Conservation (phyloP, 176 grass and related monocot species). For the Eremochloa ophiuroides region DNA sequence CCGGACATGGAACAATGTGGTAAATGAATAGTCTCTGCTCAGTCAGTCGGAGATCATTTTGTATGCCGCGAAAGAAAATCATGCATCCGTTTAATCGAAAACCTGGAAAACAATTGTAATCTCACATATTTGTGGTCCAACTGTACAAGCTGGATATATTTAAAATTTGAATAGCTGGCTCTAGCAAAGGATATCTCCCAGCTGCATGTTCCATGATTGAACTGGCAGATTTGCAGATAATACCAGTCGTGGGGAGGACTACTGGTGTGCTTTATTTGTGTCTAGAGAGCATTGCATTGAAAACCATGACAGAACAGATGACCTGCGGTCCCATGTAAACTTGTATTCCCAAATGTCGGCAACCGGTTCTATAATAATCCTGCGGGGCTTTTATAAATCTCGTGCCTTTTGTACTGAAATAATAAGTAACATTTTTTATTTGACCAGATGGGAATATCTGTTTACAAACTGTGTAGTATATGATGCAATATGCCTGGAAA, state of each 20-base stretch:
- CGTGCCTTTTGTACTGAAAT: neutral
- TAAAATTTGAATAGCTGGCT: neutral
- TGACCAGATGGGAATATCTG: neutral
- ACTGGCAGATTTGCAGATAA: neutral
- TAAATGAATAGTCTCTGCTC: constrained; percentile 1
- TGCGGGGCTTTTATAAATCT: neutral
- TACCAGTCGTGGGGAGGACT: constrained; percentile 20
- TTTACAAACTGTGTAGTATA: neutral
- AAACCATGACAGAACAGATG: constrained; percentile 7
- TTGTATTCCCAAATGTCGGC: neutral
- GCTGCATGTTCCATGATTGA: neutral
- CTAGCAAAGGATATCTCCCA: constrained; percentile 14
- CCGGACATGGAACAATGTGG: neutral
- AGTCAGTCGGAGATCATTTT: constrained; percentile 13
- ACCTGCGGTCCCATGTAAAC: neutral
- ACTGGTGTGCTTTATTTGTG: neutral
- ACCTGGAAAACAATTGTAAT: neutral
- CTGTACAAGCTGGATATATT: constrained; percentile 21
- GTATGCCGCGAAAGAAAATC: neutral
- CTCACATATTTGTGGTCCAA: neutral
- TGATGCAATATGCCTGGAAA: neutral
- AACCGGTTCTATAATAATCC: neutral
- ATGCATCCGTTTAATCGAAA: neutral
- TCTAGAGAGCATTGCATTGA: neutral
- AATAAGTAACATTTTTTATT: neutral